Percentiles rank a stretch among this genome's conserved stretches.
Conservation (phyloP, 2,329 filamentous ascomycete genomes). For the Penicillium rolfsii region DNA sequence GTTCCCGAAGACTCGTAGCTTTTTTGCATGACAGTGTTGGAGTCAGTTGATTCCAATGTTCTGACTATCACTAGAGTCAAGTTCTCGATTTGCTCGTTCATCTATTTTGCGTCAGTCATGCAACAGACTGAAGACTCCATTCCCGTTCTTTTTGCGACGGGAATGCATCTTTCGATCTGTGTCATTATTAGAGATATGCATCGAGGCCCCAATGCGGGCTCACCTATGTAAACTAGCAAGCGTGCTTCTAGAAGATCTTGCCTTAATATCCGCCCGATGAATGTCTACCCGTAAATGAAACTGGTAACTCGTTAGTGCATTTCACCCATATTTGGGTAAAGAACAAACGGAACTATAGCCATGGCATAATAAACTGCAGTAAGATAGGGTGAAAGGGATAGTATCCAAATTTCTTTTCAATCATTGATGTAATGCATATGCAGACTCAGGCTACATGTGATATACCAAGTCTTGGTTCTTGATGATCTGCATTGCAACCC, state of each 20-base stretch:
- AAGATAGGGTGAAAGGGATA: not conserved
- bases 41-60: not conserved
- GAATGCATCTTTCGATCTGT: slow-evolving; percentile 4
- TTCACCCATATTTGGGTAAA: not conserved
- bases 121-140: not conserved
- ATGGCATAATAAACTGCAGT: slow-evolving; percentile 6
- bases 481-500: not conserved
- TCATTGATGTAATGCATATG: not conserved
- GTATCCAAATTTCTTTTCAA: not conserved
- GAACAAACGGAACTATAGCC: not conserved
- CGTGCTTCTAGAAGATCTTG: not conserved
- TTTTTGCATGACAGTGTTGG: slow-evolving; percentile 1
- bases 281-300: slow-evolving; percentile 3
- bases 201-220: too few relatives aligned
- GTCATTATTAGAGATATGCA: not conserved
- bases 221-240: slow-evolving; percentile 1
- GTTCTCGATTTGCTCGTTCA: slow-evolving; percentile 1
- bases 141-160: not conserved
- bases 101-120: not conserved
- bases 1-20: not conserved
- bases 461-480: not conserved
- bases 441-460: not conserved
- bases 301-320: not conserved
- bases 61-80: not conserved
- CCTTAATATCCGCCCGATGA: not conserved